phyloP scores from a whole-genome alignment of 139 green algal genomes.

The Micromonas pusilla region DNA sequence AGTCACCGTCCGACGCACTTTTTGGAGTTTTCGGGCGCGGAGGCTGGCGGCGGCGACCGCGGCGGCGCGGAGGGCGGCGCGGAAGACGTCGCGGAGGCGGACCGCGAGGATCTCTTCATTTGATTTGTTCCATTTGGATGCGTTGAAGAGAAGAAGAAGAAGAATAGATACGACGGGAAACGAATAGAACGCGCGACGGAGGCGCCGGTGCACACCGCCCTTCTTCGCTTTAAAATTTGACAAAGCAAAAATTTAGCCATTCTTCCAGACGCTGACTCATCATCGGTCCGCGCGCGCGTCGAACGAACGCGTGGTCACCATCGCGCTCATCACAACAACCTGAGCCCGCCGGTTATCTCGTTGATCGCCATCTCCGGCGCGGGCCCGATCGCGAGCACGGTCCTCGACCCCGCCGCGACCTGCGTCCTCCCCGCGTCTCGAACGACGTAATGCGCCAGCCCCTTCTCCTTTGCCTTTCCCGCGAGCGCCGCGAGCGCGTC shows the following conservation, averaged over 20 bases:
- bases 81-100: slow-evolving; percentile 45
- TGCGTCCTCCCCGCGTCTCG: slow-evolving; percentile 20
- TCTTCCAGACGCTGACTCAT: too few relatives aligned
- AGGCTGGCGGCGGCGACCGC: slow-evolving; percentile 45
- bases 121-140: slow-evolving; percentile 6
- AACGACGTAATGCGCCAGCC: background rate
- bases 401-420: slow-evolving; percentile 1
- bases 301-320: too few relatives aligned
- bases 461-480: background rate
- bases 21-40: slow-evolving; percentile 88
- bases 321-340: too few relatives aligned
- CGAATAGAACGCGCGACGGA: too few relatives aligned
- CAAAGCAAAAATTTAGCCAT: too few relatives aligned
- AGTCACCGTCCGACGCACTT: slow-evolving; percentile 87
- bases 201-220: too few relatives aligned
- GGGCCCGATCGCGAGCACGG: slow-evolving; percentile 24
- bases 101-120: slow-evolving; percentile 84
- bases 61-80: background rate
- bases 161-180: background rate
- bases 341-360: background rate
- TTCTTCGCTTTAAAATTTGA: too few relatives aligned
- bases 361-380: background rate
- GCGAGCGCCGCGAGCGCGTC: slow-evolving; percentile 37
- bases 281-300: too few relatives aligned
- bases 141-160: background rate